Evolutionary conservation across 495 filamentous ascomycete species (phyloP), one percentile per base, ranked within the genome.

Genomic region (Talaromyces proteolyticus): DNA sequence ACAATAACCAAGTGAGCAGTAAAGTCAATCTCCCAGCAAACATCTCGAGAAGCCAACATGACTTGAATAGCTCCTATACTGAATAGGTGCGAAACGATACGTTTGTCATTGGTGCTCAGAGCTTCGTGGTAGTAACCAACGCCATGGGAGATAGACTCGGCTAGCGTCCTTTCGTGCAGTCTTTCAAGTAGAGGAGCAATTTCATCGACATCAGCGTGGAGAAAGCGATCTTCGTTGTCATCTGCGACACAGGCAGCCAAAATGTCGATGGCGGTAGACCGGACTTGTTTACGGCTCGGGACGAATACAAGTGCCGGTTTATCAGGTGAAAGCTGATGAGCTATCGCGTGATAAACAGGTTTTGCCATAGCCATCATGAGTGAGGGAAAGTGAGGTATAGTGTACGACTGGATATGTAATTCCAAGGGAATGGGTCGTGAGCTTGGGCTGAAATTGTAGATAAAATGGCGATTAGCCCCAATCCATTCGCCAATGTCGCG

Each of bases 321-420:
- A 53, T 95, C 85, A 0, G 87, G 69, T 6, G 94, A 94, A 51
- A 91, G 73, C 61, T 91, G 87, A 21, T 49, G 39, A 16, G 89
- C 76, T 50, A 97, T 85, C 0, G 91, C 84, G 47, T 88, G 75
- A 53, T 96, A 97, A 12, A 87, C 81, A 25, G 93, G 93, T 61
- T 94, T 91, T 10, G 91, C 87, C 93, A 99, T 99, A 8, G 94
- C 91, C 47, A 97, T 79, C 94, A 99, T 97, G 34, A 97, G 73
- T 0, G 91, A 96, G 16, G 93, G 94, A 72, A 95, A 96, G 65
- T 99, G 93, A 22, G 93, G 93, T 43, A 96, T 93, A 24, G 85
- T 87, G 69, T 89, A 99, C 2, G 90, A 94, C 63, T 99, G 93
- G 43, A 99, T 88, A 59, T 95, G 89, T 26, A 99, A 82, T 58